A percentile compares a stretch with the other conserved stretches of the same genome.
phyloP scores from a whole-genome alignment of 2,329 filamentous ascomycete genomes.

The Dothiorella sarmentorum region DNA sequence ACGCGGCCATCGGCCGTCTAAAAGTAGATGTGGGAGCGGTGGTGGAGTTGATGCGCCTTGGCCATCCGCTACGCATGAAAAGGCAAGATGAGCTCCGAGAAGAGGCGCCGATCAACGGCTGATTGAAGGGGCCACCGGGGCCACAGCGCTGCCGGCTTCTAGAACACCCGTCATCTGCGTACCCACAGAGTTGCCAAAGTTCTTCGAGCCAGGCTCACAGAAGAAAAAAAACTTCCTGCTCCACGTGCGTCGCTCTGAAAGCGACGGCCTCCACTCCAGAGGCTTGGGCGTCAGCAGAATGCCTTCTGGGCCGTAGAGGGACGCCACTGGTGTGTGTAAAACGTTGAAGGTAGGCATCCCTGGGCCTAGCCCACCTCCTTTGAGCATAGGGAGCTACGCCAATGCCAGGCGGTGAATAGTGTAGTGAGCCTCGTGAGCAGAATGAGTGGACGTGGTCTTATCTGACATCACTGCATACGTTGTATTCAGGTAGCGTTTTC shows the following conservation, averaged over 20 bases:
- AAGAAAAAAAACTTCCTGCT: too few species aligned
- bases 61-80: conserved; percentile 14
- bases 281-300: too few species aligned
- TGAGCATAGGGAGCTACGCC: not conserved
- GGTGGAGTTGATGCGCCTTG: not conserved
- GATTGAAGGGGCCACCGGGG: not conserved
- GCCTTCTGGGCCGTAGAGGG: too few species aligned
- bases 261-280: not conserved
- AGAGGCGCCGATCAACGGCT: conserved; percentile 2
- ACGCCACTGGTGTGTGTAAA: too few species aligned
- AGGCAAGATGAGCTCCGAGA: conserved; percentile 14
- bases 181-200: too few species aligned
- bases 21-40: too few species aligned
- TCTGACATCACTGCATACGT: not conserved
- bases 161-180: too few species aligned
- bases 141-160: not conserved
- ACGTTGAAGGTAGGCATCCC: too few species aligned
- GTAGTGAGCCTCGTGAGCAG: not conserved
- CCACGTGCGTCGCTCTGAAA: too few species aligned
- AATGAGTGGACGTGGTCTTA: not conserved
- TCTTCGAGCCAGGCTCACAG: too few species aligned
- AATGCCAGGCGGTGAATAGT: not conserved
- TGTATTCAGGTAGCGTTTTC: too few species aligned
- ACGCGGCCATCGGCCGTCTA: not conserved
- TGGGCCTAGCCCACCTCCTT: too few species aligned